Base-by-base conservation (phyloP, 805 yeast genomes). In the Yarrowia osloensis region DNA sequence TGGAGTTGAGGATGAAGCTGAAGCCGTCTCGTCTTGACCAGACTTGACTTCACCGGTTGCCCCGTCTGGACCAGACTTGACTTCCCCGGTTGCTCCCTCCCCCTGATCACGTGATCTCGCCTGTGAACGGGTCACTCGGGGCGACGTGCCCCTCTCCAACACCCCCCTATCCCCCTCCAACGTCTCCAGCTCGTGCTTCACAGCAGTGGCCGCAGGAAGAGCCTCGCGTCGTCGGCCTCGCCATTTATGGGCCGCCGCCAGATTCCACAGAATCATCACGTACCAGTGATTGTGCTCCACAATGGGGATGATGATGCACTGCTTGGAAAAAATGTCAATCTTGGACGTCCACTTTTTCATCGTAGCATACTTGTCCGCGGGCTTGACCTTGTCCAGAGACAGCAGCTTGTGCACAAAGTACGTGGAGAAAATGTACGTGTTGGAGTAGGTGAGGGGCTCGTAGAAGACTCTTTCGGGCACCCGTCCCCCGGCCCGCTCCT, bases 211-310 rank as follows among this genome's bases (percentile, higher is more conserved):
- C 1, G 54, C 24, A n/a, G 31, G 12, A 2, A 44, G 44, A 2
- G n/a, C 22, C 21, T 31, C 24, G 22, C 44, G 33, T 13, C 22
- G 21, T 17, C 66, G 13, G 2, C 44, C 66, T 24, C 17, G 44
- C 66, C 66, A 46, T 15, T 42, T 70, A 69, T 68, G 67, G 39
- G 66, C 39, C 4, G 66, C 69, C 54, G 67, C 70, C 7, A 85
- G 78, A 69, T 88, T 83, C 68, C 85, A 81, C 4, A 94, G 84
- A 4, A 94, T 83, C 29, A 90, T 87, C 54, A 93, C 87, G 74
- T 87, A 90, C 99, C 99, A 95, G 77, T 95, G 99, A 44, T 84
- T 80, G 46, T 82, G 83, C 69, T 88, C 90, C 75, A 91, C 90
- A 9, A 95, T 87, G 0, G 99, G 99, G 12, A 94, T 81, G 2